phyloP scores from a whole-genome alignment of 805 yeast genomes.

The Ogataea saltuana region DNA sequence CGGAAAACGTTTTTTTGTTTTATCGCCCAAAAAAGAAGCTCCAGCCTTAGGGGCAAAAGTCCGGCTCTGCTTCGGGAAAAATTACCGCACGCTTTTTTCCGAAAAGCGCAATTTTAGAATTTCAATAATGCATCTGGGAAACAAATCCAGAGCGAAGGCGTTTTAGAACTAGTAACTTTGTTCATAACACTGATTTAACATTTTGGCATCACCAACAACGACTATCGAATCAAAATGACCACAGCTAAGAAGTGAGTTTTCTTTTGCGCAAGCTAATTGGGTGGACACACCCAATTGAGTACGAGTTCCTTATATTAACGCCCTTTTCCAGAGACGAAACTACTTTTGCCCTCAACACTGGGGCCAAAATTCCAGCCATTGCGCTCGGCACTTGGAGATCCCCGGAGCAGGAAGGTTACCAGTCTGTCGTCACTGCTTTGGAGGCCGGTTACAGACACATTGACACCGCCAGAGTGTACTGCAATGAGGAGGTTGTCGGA shows the following conservation, averaged over 20 bases:
- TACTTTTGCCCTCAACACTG: slow-evolving; percentile 50
- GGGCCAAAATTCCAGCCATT: slow-evolving; percentile 59
- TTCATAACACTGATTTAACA: too few species aligned
- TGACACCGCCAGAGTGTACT: slow-evolving; percentile 73
- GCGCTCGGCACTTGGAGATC: slow-evolving; percentile 69
- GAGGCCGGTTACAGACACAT: slow-evolving; percentile 69
- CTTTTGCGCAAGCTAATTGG: too few species aligned
- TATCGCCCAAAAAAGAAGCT: not conserved
- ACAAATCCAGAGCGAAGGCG: too few species aligned
- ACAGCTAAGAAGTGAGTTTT: not conserved
- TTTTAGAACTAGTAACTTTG: too few species aligned
- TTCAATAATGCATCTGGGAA: too few species aligned
- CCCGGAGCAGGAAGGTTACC: slow-evolving; percentile 38
- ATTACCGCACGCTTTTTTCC: too few species aligned
- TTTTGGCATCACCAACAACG: too few species aligned
- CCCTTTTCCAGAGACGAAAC: slow-evolving; percentile 4
- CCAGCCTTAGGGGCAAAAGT: not conserved
- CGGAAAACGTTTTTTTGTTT: not conserved
- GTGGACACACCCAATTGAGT: not conserved
- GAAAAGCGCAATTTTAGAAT: too few species aligned
- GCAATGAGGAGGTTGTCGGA: slow-evolving; percentile 69
- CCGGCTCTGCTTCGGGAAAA: too few species aligned
- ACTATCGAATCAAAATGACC: not conserved
- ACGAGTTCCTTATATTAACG: not conserved
- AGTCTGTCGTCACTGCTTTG: slow-evolving; percentile 60